Percentiles rank a stretch among this genome's conserved stretches.
Conservation (phyloP, 2,329 filamentous ascomycete genomes). For the Phaeosphaeriaceae sp. region DNA sequence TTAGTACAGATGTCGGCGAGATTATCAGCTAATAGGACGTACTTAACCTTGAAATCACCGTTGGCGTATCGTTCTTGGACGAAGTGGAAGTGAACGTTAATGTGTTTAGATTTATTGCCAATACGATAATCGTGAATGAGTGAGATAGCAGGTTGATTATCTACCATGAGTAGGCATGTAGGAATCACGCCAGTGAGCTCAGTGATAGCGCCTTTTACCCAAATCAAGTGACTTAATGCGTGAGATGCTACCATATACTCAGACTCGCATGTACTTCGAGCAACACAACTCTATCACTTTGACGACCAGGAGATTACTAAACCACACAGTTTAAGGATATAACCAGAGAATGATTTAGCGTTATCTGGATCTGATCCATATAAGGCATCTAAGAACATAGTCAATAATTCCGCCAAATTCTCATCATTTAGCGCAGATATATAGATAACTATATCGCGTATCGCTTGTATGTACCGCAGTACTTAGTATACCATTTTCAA, state of each 20-base stretch:
- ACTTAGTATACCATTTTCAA: background rate
- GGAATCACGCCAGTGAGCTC: background rate
- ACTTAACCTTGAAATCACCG: background rate
- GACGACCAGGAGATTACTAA: conserved; percentile 23
- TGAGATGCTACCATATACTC: conserved; percentile 21
- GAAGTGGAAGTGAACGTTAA: conserved; percentile 9
- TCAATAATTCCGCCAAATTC: background rate
- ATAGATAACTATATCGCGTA: background rate
- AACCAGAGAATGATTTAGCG: conserved; percentile 19
- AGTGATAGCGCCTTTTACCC: background rate
- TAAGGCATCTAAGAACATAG: conserved; percentile 12
- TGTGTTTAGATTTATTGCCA: conserved; percentile 8
- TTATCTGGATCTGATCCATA: conserved; percentile 11
- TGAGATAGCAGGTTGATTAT: conserved; percentile 8
- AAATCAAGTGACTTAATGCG: conserved; percentile 9
- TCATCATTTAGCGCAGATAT: too few species aligned
- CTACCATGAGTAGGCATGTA: background rate
- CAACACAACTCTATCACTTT: conserved; percentile 23
- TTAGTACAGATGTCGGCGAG: conserved; percentile 9
- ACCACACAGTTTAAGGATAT: conserved; percentile 21
- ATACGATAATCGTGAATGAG: conserved; percentile 7
- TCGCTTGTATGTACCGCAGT: conserved; percentile 2
- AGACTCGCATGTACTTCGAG: conserved; percentile 19
- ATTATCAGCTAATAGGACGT: conserved; percentile 1
- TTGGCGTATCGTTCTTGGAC: background rate